A percentile compares a stretch with the other conserved stretches of the same genome.
Evolutionary conservation across 2,329 filamentous ascomycete species (phyloP).

Genomic region (Madurella mycetomatis): DNA sequence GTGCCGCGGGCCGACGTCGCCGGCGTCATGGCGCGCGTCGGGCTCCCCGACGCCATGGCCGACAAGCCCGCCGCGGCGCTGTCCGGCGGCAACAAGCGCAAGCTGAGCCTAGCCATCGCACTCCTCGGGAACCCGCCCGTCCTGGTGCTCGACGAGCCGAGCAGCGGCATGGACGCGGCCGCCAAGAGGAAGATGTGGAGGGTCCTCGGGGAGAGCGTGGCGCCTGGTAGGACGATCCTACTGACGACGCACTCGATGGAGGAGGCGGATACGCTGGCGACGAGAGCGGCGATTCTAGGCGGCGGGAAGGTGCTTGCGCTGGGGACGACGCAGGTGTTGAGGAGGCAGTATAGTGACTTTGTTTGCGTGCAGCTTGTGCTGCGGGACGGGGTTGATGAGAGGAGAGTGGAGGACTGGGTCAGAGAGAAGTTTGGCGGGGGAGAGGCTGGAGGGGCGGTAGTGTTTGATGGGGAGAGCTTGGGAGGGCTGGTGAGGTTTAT

Average conservation of each 20-base stretch:
- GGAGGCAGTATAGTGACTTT: conserved; percentile 55
- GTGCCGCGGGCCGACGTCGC: conserved; percentile 53
- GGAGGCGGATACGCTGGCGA: conserved; percentile 71
- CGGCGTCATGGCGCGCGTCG: conserved; percentile 62
- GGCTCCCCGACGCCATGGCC: conserved; percentile 42
- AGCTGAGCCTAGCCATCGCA: conserved; percentile 68
- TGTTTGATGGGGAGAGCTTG: conserved; percentile 53
- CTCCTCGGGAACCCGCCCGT: conserved; percentile 71
- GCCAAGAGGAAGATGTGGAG: conserved; percentile 74
- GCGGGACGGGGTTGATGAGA: conserved; percentile 46
- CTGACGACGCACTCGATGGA: conserved; percentile 80
- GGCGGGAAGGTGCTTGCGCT: conserved; percentile 49
- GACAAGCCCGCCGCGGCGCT: conserved; percentile 60
- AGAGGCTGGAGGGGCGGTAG: conserved; percentile 30
- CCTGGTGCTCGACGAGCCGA: conserved; percentile 70
- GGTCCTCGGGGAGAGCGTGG: conserved; percentile 57
- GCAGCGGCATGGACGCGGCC: conserved; percentile 67
- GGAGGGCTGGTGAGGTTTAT: conserved; percentile 64
- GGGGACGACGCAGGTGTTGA: conserved; percentile 54
- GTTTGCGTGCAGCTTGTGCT: conserved; percentile 62
- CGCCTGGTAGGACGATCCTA: conserved; percentile 62
- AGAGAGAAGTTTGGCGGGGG: conserved; percentile 41
- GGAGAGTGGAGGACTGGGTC: conserved; percentile 55
- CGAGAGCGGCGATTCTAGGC: conserved; percentile 56
- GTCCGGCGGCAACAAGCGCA: conserved; percentile 73